Conservation (phyloP, 1,139 yeast genomes). For the Candida tetrigidarum region DNA sequence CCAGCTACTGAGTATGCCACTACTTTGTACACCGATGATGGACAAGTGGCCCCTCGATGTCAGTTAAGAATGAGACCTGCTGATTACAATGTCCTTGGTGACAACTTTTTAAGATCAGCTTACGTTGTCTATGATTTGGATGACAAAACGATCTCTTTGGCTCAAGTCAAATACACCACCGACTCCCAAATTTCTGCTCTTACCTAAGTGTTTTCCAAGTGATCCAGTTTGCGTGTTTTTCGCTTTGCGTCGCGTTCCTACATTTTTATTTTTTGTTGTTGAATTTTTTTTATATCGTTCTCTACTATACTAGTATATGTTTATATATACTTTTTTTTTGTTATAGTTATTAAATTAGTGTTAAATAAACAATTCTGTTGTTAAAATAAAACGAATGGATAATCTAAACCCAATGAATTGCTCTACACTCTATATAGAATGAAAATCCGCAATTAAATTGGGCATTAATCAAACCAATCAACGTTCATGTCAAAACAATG, state of each 20-base stretch:
- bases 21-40: conserved; percentile 16
- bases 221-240: too few relatives aligned
- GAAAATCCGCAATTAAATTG: too few relatives aligned
- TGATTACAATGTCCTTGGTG: conserved; percentile 26
- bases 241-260: neutral
- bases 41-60: conserved; percentile 1
- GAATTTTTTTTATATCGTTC: neutral
- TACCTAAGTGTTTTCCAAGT: conserved; percentile 19
- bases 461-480: too few relatives aligned
- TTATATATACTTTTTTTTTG: neutral
- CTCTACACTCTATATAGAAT: too few relatives aligned
- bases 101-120: conserved; percentile 34
- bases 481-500: too few relatives aligned
- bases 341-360: too few relatives aligned
- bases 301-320: neutral
- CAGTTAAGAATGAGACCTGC: conserved; percentile 11
- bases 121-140: conserved; percentile 34
- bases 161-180: conserved; percentile 28
- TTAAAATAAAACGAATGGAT: too few relatives aligned
- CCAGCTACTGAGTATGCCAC: conserved; percentile 16
- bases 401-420: too few relatives aligned
- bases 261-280: too few relatives aligned
- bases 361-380: too few relatives aligned
- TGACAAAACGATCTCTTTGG: conserved; percentile 28
- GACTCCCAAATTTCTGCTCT: conserved; percentile 14